Evolutionary conservation across 2,329 filamentous ascomycete species (phyloP), one percentile per base, ranked within the genome.

Genomic region (Plectosphaerella cucumerina): DNA sequence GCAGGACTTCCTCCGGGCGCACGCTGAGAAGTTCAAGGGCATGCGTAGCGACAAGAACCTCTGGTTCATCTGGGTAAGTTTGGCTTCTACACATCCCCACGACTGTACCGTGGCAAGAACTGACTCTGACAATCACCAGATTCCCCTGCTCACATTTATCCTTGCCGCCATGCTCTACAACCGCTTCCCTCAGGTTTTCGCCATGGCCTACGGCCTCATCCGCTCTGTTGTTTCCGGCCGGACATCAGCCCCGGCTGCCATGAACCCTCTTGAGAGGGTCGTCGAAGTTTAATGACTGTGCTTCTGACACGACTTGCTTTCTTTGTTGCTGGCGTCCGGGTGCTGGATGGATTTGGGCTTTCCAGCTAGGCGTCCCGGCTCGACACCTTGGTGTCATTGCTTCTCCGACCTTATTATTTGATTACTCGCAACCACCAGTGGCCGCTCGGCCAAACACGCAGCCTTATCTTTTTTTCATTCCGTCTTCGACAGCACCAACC

Each of bases 31-130:
- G 64, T 71, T 84, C 59, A 86, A 86, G 75, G 77, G 75, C 53
- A 70, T 85, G 53, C 77, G 81, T 57, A 80, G 79, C 52, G 84
- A 87, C 60, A 77, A 78, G 59, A 85, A 86, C 62, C 70, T 87
- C 44, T 87, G 85, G 70, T 84, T 86, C 58, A 76, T 87, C 60
- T 87, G 84, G 84, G 82, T 86, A 77, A 61, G 74, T 67, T 17
- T 10, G 2, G 18, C 18, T 14, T 22, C 6, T n/a, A 4, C 11
- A 10, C 15, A 6, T n/a, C 21, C 20, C 14, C 18, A 35, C 18
- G n/a, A 18, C 41, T 6, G 15, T 15, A 22, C 14, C 17, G n/a
- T 42, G 26, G 26, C 26, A 45, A 22, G 14, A 2, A 14, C 15
- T 17, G 17, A 39, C 41, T 34, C 59, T 64, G 60, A 62, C 47